phyloP scores from a whole-genome alignment of 805 yeast species.

The Myxozyma udenii region DNA sequence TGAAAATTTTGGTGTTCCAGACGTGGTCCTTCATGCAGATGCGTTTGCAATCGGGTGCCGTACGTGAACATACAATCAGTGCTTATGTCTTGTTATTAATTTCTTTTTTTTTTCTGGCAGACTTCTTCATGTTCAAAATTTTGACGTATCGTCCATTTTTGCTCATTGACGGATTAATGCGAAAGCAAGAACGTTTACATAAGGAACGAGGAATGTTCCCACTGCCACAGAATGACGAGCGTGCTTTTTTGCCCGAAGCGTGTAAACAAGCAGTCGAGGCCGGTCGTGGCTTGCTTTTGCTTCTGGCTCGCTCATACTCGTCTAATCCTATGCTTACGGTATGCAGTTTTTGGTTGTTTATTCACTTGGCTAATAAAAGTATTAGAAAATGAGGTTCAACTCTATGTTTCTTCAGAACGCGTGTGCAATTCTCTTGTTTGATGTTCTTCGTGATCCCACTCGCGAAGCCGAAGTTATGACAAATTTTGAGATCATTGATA shows the following conservation, averaged over 20 bases:
- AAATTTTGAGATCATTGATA: constrained; percentile 26
- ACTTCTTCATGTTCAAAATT: constrained; percentile 24
- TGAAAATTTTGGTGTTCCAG: constrained; percentile 28
- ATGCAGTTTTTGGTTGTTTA: not conserved
- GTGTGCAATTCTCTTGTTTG: constrained; percentile 25
- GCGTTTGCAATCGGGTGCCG: constrained; percentile 28
- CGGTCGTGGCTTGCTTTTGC: constrained; percentile 19
- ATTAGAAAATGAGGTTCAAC: constrained; percentile 26
- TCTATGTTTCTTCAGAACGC: constrained; percentile 27
- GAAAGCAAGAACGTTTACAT: constrained; percentile 15
- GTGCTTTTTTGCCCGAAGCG: constrained; percentile 26
- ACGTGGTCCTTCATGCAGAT: constrained; percentile 22
- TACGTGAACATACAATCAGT: no score
- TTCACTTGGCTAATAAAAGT: not conserved
- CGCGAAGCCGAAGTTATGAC: constrained; percentile 20
- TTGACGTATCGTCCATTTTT: constrained; percentile 27
- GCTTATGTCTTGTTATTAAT: not conserved
- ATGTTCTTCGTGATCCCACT: constrained; percentile 23
- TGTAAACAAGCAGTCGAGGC: constrained; percentile 28
- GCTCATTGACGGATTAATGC: constrained; percentile 16
- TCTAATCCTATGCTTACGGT: constrained; percentile 25
- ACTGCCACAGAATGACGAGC: constrained; percentile 12
- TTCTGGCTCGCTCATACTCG: constrained; percentile 26
- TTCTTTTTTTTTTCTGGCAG: constrained; percentile 3
- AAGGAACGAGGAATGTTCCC: constrained; percentile 5